Base-by-base conservation (phyloP, 345 rosid genomes). In the Laguncularia racemosa region DNA sequence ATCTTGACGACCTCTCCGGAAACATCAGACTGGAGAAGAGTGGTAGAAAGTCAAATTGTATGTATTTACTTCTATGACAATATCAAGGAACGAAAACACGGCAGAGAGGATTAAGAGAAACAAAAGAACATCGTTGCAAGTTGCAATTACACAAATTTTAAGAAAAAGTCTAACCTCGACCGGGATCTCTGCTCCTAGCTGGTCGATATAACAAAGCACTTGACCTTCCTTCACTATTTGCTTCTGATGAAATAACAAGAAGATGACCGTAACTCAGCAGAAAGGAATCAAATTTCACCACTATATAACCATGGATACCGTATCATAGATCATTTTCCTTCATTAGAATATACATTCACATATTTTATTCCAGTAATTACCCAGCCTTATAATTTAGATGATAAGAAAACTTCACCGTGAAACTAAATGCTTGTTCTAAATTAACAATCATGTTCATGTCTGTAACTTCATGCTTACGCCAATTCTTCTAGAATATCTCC, bases 181-280 rank as follows among this genome's bases (percentile, higher is more conserved):
- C 14, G 95, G 90, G 63, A 86, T 70, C 67, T 88, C 86, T 61
- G 85, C 83, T 49, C 95, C 95, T 16, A 91, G 85, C 67, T 86
- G 98, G 64, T 86, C 92, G 43, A 91, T 79, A 65, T 71, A 86
- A 81, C 98, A 85, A 15, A 91, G 71, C 59, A 86, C 79, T 76
- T 86, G 86, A n/a, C 98, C 95, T 76, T 91, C 96, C 71, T 79
- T 91, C 63, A 88, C 92, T 46, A 57, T 72, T 71, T 91, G 96
- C 71, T 88, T 88, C 98, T 88, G 85, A 70, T 63, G 33, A 43
- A 52, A 59, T 59, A 48, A 63, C 28, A 26, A 49, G 50, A 61
- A 14, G 28, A 63, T 12, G 13, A 33, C 55, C 53, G 14, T 57
- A n/a, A 78, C 40, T 62, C 59, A 60, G 55, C 17, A 44, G 20